phyloP scores from a whole-genome alignment of 306 rosid genomes.

The Trichosanthes cucumerina region DNA sequence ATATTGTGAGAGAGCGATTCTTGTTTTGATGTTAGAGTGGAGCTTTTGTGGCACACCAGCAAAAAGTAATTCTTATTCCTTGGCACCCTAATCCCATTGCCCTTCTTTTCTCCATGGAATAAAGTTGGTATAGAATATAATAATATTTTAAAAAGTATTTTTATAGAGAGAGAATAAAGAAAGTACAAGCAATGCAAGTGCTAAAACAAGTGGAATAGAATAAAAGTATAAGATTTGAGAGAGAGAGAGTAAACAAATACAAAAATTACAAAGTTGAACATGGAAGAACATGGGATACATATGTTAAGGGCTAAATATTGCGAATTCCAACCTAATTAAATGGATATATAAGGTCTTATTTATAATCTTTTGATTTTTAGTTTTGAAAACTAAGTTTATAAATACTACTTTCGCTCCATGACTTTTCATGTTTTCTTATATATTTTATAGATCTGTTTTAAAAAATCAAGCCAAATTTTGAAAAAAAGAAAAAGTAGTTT shows the following conservation, averaged over 20 bases:
- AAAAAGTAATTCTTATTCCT: slow-evolving; percentile 53
- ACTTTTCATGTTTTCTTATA: no score
- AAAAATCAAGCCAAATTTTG: no score
- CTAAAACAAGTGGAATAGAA: background rate
- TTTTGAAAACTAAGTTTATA: no score
- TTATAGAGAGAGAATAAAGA: slow-evolving; percentile 1
- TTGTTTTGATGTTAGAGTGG: slow-evolving; percentile 32
- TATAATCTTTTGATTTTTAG: no score
- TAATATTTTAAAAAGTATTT: slow-evolving; percentile 12
- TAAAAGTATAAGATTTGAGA: background rate
- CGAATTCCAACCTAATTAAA: no score
- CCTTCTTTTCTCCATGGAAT: slow-evolving; percentile 29
- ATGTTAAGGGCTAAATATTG: no score
- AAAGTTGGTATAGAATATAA: slow-evolving; percentile 32
- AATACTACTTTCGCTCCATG: no score
- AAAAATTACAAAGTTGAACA: slow-evolving; percentile 19
- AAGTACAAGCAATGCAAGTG: background rate
- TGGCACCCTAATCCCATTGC: slow-evolving; percentile 31
- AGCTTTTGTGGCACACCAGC: slow-evolving; percentile 14
- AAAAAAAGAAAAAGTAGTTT: no score
- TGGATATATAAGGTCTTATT: no score
- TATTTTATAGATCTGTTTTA: no score
- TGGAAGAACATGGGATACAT: slow-evolving; percentile 49
- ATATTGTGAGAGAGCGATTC: background rate
- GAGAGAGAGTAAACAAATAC: background rate